A percentile compares a stretch with the other conserved stretches of the same genome.
These are phyloP conservation scores for Kuraishia floccosa DNA, from an alignment of 805 yeast genomes.

Conservation along the genomic window DNA sequence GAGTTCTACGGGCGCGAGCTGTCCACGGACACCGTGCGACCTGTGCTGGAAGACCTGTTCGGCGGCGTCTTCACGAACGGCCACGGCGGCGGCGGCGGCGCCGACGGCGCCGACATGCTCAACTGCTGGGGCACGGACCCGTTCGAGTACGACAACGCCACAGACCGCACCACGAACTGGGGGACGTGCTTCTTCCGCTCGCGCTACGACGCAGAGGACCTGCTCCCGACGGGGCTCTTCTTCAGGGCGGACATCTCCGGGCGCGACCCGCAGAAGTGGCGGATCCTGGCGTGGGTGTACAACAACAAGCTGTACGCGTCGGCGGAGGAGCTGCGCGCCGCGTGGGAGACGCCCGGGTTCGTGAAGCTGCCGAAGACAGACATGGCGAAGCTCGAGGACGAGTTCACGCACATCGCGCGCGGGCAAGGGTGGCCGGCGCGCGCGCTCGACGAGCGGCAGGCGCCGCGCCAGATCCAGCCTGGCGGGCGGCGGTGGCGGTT, in stretches of 20 bases:
- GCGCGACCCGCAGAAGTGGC: conserved; percentile 5
- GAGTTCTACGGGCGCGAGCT: background rate
- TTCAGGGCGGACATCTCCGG: conserved; percentile 12
- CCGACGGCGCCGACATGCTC: background rate
- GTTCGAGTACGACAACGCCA: conserved; percentile 1
- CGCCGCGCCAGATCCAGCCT: conserved; percentile 14
- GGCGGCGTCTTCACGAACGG: background rate
- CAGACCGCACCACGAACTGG: background rate
- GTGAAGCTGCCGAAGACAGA: conserved; percentile 6
- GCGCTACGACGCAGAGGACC: conserved; percentile 10
- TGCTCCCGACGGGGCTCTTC: conserved; percentile 11
- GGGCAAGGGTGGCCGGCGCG: conserved; percentile 3
- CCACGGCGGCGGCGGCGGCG: background rate
- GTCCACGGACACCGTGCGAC: background rate
- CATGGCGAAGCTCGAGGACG: too few relatives aligned
- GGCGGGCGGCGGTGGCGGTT: conserved; percentile 16
- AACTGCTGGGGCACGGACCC: conserved; percentile 4
- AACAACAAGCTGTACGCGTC: conserved; percentile 10
- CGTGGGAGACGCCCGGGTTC: conserved; percentile 10
- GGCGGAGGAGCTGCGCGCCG: conserved; percentile 12
- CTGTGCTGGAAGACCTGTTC: conserved; percentile 3
- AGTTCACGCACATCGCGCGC: conserved; percentile 8
- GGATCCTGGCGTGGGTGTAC: conserved; percentile 11
- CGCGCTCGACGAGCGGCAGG: conserved; percentile 9
- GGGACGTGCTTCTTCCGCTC: conserved; percentile 1